Conservation (phyloP, 2,329 filamentous ascomycete genomes). For the Botryotinia globosa region DNA sequence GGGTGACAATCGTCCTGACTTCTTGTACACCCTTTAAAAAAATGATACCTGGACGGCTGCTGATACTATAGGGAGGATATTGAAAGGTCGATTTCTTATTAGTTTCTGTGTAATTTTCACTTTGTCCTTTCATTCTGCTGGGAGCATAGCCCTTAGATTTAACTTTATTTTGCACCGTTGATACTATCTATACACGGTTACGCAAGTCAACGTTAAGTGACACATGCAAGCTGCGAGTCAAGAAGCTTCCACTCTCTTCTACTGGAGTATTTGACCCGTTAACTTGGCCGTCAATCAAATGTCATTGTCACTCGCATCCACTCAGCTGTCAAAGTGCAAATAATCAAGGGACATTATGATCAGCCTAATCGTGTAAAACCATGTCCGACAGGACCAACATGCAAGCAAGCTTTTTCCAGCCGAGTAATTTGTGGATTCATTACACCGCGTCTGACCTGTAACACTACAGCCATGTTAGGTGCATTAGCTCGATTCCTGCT, state of each 20-base stretch:
- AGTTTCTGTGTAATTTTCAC: background rate
- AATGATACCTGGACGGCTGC: background rate
- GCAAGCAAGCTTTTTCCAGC: background rate
- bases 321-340: background rate
- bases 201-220: background rate
- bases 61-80: background rate
- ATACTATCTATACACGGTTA: background rate
- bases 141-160: background rate
- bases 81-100: background rate
- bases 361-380: background rate
- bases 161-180: background rate
- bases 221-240: background rate
- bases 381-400: background rate
- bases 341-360: background rate
- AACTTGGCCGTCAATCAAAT: background rate
- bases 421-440: background rate
- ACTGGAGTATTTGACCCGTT: background rate
- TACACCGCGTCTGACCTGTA: constrained; percentile 3
- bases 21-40: constrained; percentile 60
- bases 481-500: background rate
- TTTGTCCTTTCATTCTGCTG: background rate
- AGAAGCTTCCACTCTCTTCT: background rate
- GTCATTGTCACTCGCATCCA: background rate
- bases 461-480: constrained; percentile 2
- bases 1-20: constrained; percentile 69